These are phyloP conservation scores for Eucalyptus marginata DNA, from an alignment of 345 rosid genomes.

Conservation along the genomic window DNA sequence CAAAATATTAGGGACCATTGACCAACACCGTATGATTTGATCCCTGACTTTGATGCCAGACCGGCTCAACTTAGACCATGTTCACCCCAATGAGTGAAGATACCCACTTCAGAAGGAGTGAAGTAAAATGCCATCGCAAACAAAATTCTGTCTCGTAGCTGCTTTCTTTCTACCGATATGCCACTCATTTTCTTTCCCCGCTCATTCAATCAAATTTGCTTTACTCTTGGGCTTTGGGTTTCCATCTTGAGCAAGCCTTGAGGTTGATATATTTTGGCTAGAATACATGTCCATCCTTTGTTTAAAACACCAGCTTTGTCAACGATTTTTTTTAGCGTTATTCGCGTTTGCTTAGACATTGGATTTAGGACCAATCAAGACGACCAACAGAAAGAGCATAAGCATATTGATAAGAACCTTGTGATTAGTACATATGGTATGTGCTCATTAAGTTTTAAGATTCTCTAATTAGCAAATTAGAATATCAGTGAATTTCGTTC, in stretches of 20 bases:
- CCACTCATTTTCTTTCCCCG: neutral
- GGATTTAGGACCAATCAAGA: neutral
- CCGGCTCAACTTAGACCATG: accelerated
- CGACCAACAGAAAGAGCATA: neutral
- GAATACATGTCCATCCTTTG: neutral
- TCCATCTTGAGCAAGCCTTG: neutral
- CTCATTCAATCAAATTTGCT: neutral
- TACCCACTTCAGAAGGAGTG: neutral
- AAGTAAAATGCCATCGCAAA: neutral
- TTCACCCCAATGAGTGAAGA: neutral
- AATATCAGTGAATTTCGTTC: neutral
- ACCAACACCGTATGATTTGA: too few species aligned
- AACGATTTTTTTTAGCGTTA: neutral
- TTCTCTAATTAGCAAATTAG: neutral
- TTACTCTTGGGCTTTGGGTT: neutral
- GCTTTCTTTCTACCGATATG: neutral
- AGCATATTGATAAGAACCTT: neutral
- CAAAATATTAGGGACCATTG: too few species aligned
- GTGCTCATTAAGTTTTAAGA: neutral
- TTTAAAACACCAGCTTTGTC: neutral
- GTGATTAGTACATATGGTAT: neutral
- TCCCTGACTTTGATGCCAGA: too few species aligned
- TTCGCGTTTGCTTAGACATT: neutral
- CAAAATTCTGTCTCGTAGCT: neutral
- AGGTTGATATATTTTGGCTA: neutral